Base-by-base conservation (phyloP, 306 rosid genomes). In the Prosopis cineraria region DNA sequence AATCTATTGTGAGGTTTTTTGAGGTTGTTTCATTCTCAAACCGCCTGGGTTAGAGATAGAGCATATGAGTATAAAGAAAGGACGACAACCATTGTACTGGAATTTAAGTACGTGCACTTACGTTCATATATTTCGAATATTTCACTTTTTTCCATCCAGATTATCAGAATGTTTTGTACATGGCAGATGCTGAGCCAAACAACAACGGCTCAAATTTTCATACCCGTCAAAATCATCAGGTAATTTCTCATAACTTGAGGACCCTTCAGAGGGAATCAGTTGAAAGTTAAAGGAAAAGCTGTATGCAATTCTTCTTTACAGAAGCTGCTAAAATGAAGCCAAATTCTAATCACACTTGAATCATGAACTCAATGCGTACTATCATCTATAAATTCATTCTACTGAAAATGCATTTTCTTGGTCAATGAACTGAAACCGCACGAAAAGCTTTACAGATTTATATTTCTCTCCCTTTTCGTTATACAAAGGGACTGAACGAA, bases 401-500 rank as follows among this genome's bases (percentile, higher is more conserved):
- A 24, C 31, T 24, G 62, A 55, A 3, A 4, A 30, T 24, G 31
- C 16, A 9, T 55, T 55, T 10, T 55, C 24, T 24, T 25, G 31
- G 30, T 24, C 62, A 55, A 24, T 24, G 45, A 88, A 80, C 22
- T 85, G 88, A 81, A 90, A 90, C 75, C 58, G 69, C 89, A 86
- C 85, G 17, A 90, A 79, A 60, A 90, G 80, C 89, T 72, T 93
- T 3, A 93, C 98, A 69, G 85, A 78, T n/a, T 81, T 84, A 25
- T 69, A 78, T 67, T 89, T 91, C 52, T 86, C 89, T 0, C 98
- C 97, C 87, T 81, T 95, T 70, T 56, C 72, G 89, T 87, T 73
- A 43, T 85, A 86, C 4, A 95, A 85, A 30, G 99, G 87, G 29
- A 95, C 87, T 6, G 98, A 84, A 10, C 97, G 87, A 68, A 95